Conservation (phyloP, 2,329 filamentous ascomycete genomes). For the Aspergillus tanneri region DNA sequence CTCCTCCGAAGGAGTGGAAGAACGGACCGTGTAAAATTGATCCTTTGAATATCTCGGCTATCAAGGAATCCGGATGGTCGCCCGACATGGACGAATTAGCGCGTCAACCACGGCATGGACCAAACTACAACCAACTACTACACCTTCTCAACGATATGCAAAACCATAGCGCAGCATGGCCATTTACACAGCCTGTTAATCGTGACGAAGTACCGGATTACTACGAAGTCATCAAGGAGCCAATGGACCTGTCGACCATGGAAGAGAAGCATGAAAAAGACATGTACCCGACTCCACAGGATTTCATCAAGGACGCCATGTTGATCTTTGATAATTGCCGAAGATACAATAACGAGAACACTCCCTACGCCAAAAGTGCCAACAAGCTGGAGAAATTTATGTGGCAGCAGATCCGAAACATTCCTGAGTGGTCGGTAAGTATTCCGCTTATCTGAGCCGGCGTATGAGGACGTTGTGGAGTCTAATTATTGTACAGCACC, state of each 20-base stretch:
- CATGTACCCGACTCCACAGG: constrained; percentile 84
- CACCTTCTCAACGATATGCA: constrained; percentile 93
- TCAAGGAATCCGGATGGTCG: constrained; percentile 90
- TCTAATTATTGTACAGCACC: constrained; percentile 32
- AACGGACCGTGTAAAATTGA: constrained; percentile 74
- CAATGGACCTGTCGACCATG: constrained; percentile 96
- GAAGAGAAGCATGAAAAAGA: constrained; percentile 92
- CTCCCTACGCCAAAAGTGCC: constrained; percentile 90
- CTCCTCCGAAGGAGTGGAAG: constrained; percentile 82
- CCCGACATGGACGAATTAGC: constrained; percentile 97
- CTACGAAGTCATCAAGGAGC: constrained; percentile 96
- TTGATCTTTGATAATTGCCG: constrained; percentile 94
- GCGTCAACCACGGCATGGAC: constrained; percentile 89
- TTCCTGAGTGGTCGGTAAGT: constrained; percentile 82
- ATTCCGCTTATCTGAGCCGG: neutral
- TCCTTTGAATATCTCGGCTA: constrained; percentile 80
- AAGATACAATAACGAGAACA: constrained; percentile 93
- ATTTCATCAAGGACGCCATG: constrained; percentile 84
- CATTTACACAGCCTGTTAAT: constrained; percentile 90
- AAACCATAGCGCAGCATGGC: constrained; percentile 91
- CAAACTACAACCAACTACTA: constrained; percentile 91
- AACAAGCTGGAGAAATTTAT: constrained; percentile 92
- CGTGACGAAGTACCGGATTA: constrained; percentile 97
- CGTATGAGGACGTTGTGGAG: neutral
- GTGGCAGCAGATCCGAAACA: constrained; percentile 88